Evolutionary conservation across 1,139 yeast species (phyloP).

Genomic region (Blastobotrys proliferans): DNA sequence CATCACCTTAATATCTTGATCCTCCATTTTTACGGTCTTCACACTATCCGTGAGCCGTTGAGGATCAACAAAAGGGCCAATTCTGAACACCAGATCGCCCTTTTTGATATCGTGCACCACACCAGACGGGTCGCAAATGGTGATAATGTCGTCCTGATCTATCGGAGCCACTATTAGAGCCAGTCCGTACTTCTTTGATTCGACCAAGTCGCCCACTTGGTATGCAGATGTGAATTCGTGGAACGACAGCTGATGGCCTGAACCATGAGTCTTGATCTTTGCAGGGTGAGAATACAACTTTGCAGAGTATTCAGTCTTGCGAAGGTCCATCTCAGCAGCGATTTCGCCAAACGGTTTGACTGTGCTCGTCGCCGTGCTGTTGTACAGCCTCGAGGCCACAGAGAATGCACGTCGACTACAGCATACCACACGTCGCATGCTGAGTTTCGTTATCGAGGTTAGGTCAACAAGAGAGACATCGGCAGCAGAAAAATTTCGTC

Average conservation of each 20-base stretch:
- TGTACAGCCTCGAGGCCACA: too few relatives aligned
- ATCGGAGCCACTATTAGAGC: conserved; percentile 11
- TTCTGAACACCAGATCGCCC: conserved; percentile 10
- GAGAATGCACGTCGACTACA: too few relatives aligned
- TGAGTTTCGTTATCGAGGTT: too few relatives aligned
- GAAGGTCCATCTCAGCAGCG: conserved; percentile 11
- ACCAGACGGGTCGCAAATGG: conserved; percentile 8
- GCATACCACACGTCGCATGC: too few relatives aligned
- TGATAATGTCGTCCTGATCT: conserved; percentile 2
- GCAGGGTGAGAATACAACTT: background rate
- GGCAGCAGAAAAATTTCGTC: too few relatives aligned
- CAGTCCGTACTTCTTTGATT: conserved; percentile 9
- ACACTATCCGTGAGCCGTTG: conserved; percentile 6
- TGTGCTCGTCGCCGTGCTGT: too few relatives aligned
- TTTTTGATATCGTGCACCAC: conserved; percentile 2
- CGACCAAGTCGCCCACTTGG: conserved; percentile 15
- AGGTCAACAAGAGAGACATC: too few relatives aligned
- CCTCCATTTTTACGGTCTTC: conserved; percentile 2
- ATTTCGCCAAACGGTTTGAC: conserved; percentile 10
- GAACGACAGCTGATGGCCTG: background rate
- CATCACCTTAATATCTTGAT: background rate
- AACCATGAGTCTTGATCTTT: background rate
- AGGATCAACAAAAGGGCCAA: conserved; percentile 9
- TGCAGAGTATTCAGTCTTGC: conserved; percentile 4
- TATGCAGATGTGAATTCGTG: conserved; percentile 9